phyloP scores from a whole-genome alignment of 1,284 basidiomycete species.

The Ustilago hordei region DNA sequence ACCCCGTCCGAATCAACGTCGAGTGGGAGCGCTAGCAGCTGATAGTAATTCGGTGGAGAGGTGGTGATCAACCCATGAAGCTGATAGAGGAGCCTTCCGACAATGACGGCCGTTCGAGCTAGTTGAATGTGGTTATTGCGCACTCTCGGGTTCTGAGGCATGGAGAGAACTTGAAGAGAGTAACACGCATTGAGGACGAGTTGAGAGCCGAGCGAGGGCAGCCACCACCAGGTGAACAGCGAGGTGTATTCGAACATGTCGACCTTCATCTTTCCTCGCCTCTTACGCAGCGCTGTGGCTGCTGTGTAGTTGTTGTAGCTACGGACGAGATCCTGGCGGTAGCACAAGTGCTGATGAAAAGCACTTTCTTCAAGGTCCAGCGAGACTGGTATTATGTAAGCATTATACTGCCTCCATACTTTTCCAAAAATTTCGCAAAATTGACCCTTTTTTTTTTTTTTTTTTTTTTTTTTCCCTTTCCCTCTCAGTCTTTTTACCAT shows the following conservation, averaged over 20 bases:
- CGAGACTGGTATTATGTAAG: conserved; percentile 22
- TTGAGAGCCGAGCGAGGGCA: conserved; percentile 39
- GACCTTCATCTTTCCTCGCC: conserved; percentile 17
- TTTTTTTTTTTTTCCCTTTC: too few species aligned
- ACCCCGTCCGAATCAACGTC: conserved; percentile 76
- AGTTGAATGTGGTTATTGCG: conserved; percentile 32
- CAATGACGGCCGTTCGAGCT: conserved; percentile 74
- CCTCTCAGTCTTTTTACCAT: not conserved
- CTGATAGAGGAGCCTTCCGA: conserved; percentile 79
- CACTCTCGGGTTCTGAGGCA: conserved; percentile 12
- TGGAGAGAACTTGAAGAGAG: conserved; percentile 16
- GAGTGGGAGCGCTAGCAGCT: conserved; percentile 77
- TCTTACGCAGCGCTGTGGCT: not conserved
- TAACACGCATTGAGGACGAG: conserved; percentile 30
- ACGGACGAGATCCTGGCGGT: not conserved
- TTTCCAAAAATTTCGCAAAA: conserved; percentile 19
- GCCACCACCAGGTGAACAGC: conserved; percentile 46
- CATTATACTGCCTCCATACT: conserved; percentile 31
- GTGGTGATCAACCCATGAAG: conserved; percentile 74
- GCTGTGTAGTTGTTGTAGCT: not conserved
- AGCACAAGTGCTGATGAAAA: not conserved
- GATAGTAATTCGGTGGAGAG: conserved; percentile 79
- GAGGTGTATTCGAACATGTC: conserved; percentile 32
- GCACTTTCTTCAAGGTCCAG: not conserved
- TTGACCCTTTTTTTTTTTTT: not conserved